Evolutionary conservation across 768 basidiomycete species (phyloP).

Genomic region (Naganishia vishniacii): DNA sequence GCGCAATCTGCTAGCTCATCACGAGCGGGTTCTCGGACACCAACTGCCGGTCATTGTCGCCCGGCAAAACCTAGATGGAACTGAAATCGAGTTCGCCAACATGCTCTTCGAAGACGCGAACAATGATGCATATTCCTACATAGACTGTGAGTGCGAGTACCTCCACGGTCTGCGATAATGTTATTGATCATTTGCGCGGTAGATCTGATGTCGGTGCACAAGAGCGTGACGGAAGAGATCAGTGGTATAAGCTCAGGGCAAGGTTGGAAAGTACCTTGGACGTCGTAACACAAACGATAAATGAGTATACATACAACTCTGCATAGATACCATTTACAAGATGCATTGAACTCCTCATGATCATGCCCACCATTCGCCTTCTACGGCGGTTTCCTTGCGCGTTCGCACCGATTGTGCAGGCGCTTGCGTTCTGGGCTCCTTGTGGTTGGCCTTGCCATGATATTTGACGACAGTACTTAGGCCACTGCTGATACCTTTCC

Average conservation of each 20-base stretch:
- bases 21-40: slow-evolving; percentile 53
- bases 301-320: slow-evolving; percentile 15
- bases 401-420: slow-evolving; percentile 1
- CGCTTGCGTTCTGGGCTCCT: background rate
- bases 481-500: slow-evolving; percentile 11
- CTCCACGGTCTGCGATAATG: background rate
- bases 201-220: slow-evolving; percentile 48
- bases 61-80: slow-evolving; percentile 84
- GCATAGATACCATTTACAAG: background rate
- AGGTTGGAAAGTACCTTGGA: slow-evolving; percentile 44
- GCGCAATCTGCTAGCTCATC: slow-evolving; percentile 72
- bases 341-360: background rate
- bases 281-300: slow-evolving; percentile 6
- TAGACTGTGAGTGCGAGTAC: slow-evolving; percentile 61
- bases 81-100: slow-evolving; percentile 92
- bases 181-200: slow-evolving; percentile 4
- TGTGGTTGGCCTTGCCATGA: slow-evolving; percentile 6
- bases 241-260: slow-evolving; percentile 39
- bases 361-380: slow-evolving; percentile 17
- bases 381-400: slow-evolving; percentile 14
- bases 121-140: slow-evolving; percentile 86
- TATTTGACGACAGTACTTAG: slow-evolving; percentile 17
- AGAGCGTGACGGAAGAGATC: slow-evolving; percentile 44
- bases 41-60: slow-evolving; percentile 60
- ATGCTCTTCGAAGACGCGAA: slow-evolving; percentile 96